phyloP scores from a whole-genome alignment of 441 rosid genomes.

The Omphalea diandra region DNA sequence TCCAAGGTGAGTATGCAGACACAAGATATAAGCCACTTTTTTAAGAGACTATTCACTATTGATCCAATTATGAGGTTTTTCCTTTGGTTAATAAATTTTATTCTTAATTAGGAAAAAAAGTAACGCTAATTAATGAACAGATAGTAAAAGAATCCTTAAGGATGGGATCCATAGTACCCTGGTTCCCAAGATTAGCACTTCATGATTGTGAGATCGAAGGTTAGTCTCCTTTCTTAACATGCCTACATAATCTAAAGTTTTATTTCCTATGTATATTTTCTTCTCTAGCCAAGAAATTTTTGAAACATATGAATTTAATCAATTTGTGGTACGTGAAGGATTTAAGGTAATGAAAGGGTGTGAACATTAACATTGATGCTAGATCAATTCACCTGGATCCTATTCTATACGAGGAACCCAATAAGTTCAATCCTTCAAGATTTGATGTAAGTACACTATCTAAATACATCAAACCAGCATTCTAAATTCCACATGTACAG shows the following conservation, averaged over 20 bases:
- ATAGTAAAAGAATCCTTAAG: conserved; percentile 71
- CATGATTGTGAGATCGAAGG: conserved; percentile 72
- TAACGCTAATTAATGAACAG: conserved; percentile 28
- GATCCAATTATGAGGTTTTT: too few species aligned
- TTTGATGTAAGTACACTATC: conserved; percentile 73
- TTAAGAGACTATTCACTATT: too few species aligned
- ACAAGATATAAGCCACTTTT: not conserved
- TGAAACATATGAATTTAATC: not conserved
- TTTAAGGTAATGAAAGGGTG: conserved; percentile 61
- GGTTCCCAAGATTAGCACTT: conserved; percentile 74
- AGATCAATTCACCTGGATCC: conserved; percentile 70
- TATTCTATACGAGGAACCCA: conserved; percentile 41
- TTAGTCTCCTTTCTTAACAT: conserved; percentile 27
- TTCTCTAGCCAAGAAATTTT: not conserved
- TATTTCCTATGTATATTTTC: not conserved
- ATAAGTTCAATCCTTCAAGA: conserved; percentile 67
- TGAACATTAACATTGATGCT: conserved; percentile 65
- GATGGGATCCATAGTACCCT: conserved; percentile 82
- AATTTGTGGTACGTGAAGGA: too few species aligned
- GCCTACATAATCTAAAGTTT: too few species aligned
- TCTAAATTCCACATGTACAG: too few species aligned
- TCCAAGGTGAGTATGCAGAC: conserved; percentile 45
- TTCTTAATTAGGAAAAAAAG: too few species aligned
- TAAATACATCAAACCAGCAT: too few species aligned
- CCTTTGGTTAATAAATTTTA: too few species aligned